Evolutionary conservation across 2,329 filamentous ascomycete genomes (phyloP).

Genomic region (Xylariomycetidae sp.): DNA sequence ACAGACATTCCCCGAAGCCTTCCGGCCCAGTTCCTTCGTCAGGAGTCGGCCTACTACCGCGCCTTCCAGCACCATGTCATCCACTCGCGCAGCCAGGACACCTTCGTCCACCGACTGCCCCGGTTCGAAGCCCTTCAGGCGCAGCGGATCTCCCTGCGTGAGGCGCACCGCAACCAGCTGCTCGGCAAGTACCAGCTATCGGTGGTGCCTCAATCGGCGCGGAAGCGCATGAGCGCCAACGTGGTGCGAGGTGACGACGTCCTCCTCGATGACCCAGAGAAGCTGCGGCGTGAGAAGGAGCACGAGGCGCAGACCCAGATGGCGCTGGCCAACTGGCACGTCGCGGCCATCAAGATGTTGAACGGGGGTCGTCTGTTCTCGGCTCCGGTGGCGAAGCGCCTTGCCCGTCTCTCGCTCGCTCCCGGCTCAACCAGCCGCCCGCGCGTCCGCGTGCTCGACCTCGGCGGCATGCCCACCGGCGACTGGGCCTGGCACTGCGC

Average conservation of each 20-base stretch:
- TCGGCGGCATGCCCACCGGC: conserved; percentile 76
- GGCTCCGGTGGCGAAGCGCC: conserved; percentile 56
- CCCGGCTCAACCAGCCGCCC: conserved; percentile 42
- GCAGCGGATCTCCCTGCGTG: conserved; percentile 66
- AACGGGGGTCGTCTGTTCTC: conserved; percentile 60
- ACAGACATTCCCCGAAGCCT: conserved; percentile 42
- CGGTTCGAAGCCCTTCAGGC: conserved; percentile 87
- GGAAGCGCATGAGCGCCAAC: conserved; percentile 65
- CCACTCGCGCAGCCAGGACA: conserved; percentile 61
- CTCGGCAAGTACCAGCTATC: conserved; percentile 79
- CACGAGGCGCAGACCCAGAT: conserved; percentile 72
- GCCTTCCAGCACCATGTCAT: conserved; percentile 74
- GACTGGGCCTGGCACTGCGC: conserved; percentile 97
- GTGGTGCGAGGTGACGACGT: conserved; percentile 67
- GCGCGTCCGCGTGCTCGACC: conserved; percentile 69
- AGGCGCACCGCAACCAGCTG: conserved; percentile 72
- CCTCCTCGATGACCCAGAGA: conserved; percentile 56
- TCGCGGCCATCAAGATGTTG: conserved; percentile 53
- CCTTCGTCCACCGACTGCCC: conserved; percentile 76
- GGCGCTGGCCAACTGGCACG: conserved; percentile 54
- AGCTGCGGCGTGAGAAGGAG: conserved; percentile 67
- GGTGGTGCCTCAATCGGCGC: conserved; percentile 60
- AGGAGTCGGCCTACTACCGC: conserved; percentile 79
- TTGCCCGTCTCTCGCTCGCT: conserved; percentile 43
- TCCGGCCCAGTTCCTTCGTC: conserved; percentile 45